Evolutionary conservation across 805 yeast genomes (phyloP), one percentile per base, ranked within the genome.

Genomic region (Starmerella bombi): DNA sequence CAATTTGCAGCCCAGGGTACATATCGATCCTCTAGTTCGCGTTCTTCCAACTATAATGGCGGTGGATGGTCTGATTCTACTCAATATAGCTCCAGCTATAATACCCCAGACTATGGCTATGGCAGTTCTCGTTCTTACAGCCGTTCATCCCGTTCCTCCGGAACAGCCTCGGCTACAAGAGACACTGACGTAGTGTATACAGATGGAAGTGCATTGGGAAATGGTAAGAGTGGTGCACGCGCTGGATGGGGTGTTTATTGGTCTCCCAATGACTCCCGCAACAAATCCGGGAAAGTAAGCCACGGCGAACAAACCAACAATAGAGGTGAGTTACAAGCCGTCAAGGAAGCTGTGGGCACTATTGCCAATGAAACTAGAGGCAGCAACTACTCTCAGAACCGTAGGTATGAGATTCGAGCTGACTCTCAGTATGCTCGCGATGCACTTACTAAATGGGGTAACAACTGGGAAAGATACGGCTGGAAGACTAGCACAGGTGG

Each of bases 181-280:
- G 27, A 23, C 27, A 12, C 27, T 23, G 12, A 7, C 7, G 27
- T 23, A 12, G 12, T 23, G 27, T 7, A 23, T 23, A 23, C 27
- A 23, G 96, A 85, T 58, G 96, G 95, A 0, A 80, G 93, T 0
- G 65, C 77, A 0, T 61, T 75, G 8, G 68, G 71, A 4, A 78
- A 79, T 50, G 85, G 84, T 0, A 61, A 53, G 17, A 33, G 37
- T 0, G 48, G 50, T 8, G 63, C 69, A 1, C 42, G 50, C 3
- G 75, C 78, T 0, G 95, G 96, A 0, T 75, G 71, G 52, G 96
- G 94, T 19, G 80, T 80, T 0, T 83, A 62, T 55, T 82, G 69
- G 56, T 86, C 84, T 0, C 60, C 50, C 0, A 52, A 58, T 25
- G 79, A 76, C 51, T 43, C 65, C 2, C 58, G 79, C 34, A 80